Conservation (phyloP, 2,329 filamentous ascomycete genomes). For the Pseudocercospora fijiensis region DNA sequence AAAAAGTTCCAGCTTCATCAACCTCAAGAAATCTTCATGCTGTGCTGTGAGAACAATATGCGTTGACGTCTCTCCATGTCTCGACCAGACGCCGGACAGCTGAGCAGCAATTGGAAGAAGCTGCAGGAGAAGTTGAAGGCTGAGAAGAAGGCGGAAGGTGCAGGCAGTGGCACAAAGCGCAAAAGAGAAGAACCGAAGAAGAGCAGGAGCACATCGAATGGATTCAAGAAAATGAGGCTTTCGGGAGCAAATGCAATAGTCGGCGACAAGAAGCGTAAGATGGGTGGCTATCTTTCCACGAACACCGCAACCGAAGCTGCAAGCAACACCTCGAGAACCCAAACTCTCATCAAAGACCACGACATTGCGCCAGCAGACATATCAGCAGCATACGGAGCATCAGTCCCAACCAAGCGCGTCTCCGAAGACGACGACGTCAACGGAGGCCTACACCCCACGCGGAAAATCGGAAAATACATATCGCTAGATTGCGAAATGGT, state of each 20-base stretch:
- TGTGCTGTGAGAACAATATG: background rate
- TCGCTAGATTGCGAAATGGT: slow-evolving; percentile 99
- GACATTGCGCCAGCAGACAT: slow-evolving; percentile 59
- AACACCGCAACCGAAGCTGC: slow-evolving; percentile 48
- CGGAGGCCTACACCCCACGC: slow-evolving; percentile 44
- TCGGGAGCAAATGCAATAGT: slow-evolving; percentile 12
- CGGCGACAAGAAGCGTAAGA: slow-evolving; percentile 42
- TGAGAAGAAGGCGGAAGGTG: slow-evolving; percentile 39
- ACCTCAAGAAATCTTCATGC: background rate
- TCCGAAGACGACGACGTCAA: slow-evolving; percentile 45
- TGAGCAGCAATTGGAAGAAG: slow-evolving; percentile 72
- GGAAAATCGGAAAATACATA: slow-evolving; percentile 83
- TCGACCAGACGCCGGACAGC: slow-evolving; percentile 38
- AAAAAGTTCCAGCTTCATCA: slow-evolving; percentile 14
- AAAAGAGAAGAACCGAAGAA: slow-evolving; percentile 29
- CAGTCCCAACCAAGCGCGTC: slow-evolving; percentile 60
- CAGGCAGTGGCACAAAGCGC: slow-evolving; percentile 38
- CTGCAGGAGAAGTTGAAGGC: slow-evolving; percentile 60
- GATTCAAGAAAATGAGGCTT: slow-evolving; percentile 28
- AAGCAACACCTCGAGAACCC: slow-evolving; percentile 43
- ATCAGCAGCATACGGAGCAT: slow-evolving; percentile 61
- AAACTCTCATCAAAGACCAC: slow-evolving; percentile 40
- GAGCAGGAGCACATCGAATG: slow-evolving; percentile 19
- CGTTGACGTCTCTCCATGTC: slow-evolving; percentile 34
- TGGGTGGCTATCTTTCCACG: slow-evolving; percentile 50